These are phyloP conservation scores for Protomyces pachydermus DNA, from an alignment of 1,139 yeast species.

Conservation along the genomic window DNA sequence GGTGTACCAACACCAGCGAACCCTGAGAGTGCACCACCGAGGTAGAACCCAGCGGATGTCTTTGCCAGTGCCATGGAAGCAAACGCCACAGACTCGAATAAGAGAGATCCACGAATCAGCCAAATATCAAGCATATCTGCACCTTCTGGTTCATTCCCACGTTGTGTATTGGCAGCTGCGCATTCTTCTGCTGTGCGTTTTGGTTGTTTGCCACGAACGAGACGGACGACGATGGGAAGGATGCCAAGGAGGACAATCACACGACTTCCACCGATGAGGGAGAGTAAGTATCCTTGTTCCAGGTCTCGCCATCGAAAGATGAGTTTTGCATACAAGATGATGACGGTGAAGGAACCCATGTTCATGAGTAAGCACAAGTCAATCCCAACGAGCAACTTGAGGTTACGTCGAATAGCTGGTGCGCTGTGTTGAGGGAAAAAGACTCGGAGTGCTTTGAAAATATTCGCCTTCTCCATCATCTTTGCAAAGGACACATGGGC, in stretches of 20 bases:
- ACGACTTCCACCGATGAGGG: constrained; percentile 50
- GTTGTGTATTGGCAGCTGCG: constrained; percentile 8
- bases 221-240: constrained; percentile 45
- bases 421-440: constrained; percentile 15
- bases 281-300: constrained; percentile 53
- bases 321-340: constrained; percentile 56
- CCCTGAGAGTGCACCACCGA: constrained; percentile 44
- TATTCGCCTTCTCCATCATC: not conserved
- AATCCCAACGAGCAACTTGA: constrained; percentile 9
- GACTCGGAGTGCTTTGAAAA: constrained; percentile 6
- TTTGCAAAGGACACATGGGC: not conserved
- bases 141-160: constrained; percentile 17
- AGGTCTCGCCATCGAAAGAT: constrained; percentile 56
- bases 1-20: constrained; percentile 51
- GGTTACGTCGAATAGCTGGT: constrained; percentile 11
- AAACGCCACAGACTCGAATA: constrained; percentile 47
- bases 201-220: constrained; percentile 39
- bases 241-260: constrained; percentile 44
- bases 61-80: constrained; percentile 41
- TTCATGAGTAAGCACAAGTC: constrained; percentile 40
- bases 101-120: constrained; percentile 43
- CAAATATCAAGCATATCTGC: constrained; percentile 28
- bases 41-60: constrained; percentile 35
- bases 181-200: not conserved
- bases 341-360: constrained; percentile 45